Percentiles rank a stretch among this genome's conserved stretches.
Conservation (phyloP, 371 early-diverging fungal genomes). For the Lichtheimia ornata region DNA sequence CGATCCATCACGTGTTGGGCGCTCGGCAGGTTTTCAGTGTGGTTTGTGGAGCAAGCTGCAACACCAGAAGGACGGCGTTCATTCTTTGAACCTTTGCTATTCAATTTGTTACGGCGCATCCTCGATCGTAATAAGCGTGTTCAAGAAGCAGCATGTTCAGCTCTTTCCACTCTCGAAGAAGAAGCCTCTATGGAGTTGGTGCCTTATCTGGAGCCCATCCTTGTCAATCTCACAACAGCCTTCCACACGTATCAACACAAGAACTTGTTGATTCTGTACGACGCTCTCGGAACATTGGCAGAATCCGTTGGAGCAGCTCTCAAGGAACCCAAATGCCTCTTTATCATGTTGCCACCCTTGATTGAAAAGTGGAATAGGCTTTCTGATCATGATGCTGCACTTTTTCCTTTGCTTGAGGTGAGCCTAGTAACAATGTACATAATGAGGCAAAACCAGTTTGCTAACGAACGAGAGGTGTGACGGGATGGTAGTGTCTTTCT, state of each 20-base stretch:
- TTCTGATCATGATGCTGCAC: constrained; percentile 76
- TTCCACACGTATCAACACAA: constrained; percentile 85
- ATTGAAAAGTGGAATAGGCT: constrained; percentile 79
- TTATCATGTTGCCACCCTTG: constrained; percentile 82
- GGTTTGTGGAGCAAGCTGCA: constrained; percentile 67
- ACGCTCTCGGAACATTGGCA: constrained; percentile 92
- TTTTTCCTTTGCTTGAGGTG: constrained; percentile 90
- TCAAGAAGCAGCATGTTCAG: constrained; percentile 94
- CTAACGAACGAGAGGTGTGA: background rate
- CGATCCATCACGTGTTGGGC: constrained; percentile 98
- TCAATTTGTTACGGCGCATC: constrained; percentile 73
- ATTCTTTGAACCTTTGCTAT: constrained; percentile 82
- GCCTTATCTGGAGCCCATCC: constrained; percentile 83
- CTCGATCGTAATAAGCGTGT: constrained; percentile 92
- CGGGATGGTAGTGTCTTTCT: constrained; percentile 68
- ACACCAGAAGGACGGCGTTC: constrained; percentile 57
- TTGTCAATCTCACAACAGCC: constrained; percentile 73
- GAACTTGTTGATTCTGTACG: constrained; percentile 89
- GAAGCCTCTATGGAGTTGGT: constrained; percentile 73
- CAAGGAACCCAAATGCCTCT: constrained; percentile 72
- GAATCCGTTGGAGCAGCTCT: constrained; percentile 84
- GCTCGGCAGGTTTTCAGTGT: constrained; percentile 84
- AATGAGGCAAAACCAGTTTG: background rate
- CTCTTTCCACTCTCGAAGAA: constrained; percentile 91
- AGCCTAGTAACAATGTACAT: background rate